Evolutionary conservation across 805 yeast genomes (phyloP).

Genomic region (Metschnikowia anglica): DNA sequence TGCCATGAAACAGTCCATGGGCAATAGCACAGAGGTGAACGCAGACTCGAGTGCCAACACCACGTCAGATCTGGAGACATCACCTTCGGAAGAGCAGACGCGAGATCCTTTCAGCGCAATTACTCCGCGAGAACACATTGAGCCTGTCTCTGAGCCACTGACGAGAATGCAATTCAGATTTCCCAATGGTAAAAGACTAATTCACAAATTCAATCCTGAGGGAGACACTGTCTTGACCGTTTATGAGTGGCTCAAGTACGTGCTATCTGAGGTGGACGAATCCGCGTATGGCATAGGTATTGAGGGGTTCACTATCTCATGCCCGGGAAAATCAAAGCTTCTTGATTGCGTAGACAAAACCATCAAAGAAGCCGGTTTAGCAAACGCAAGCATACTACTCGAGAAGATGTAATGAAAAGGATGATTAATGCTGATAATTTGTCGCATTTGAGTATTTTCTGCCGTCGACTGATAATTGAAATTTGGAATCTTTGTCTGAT

Average conservation of each 20-base stretch:
- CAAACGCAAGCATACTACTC: conserved; percentile 75
- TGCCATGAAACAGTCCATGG: conserved; percentile 68
- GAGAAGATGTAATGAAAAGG: conserved; percentile 37
- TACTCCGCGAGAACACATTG: conserved; percentile 51
- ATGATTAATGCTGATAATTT: neutral
- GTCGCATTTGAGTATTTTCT: neutral
- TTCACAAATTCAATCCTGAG: conserved; percentile 60
- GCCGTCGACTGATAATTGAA: neutral
- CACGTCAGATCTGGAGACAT: conserved; percentile 23
- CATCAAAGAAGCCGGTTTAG: conserved; percentile 72
- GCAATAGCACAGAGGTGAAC: conserved; percentile 19
- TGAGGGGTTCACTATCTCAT: conserved; percentile 34
- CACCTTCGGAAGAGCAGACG: conserved; percentile 13
- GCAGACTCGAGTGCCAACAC: conserved; percentile 27
- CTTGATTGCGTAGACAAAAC: conserved; percentile 58
- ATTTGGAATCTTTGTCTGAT: too few species aligned
- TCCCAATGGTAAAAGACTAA: conserved; percentile 80
- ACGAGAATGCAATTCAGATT: conserved; percentile 87
- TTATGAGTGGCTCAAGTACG: conserved; percentile 66
- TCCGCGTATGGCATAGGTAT: conserved; percentile 49
- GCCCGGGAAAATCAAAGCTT: conserved; percentile 42
- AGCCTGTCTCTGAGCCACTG: conserved; percentile 58
- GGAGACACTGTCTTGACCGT: conserved; percentile 57
- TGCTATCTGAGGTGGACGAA: conserved; percentile 44
- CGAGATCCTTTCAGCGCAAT: conserved; percentile 51